Evolutionary conservation across 495 filamentous ascomycete genomes (phyloP), one percentile per base, ranked within the genome.

Genomic region (Talaromyces borbonicus): DNA sequence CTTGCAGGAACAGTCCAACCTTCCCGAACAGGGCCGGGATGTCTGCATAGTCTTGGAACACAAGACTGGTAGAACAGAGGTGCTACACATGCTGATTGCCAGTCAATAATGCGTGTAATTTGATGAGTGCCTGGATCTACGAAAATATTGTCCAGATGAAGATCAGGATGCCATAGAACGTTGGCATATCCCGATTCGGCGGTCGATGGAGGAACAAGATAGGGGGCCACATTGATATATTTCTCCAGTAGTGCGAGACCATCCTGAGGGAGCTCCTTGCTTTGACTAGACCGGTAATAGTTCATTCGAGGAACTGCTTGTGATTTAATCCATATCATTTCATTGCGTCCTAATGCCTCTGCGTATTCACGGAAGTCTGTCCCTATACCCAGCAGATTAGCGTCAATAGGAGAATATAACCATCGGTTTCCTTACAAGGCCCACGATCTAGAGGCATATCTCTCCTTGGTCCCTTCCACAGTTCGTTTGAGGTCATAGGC

Each of bases 121-220:
- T 49, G 19, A 8, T 44, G 27, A 4, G 56, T 58, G 11, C 48
- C 41, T 16, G 52, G 58, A 51, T 62, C 54, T 1, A 69, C 56
- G 33, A 64, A 68, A 7, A 72, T 51, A 45, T 72, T 72, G 4
- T 61, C 57, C 22, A 63, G 55, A 40, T 69, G 61, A 18, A 72
- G 57, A 39, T 72, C 68, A 24, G 53, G 50, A 45, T 70, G 62
- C 60, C 59, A 69, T 1, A n/a, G n/a, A 68, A 49, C 4, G 35
- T 52, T 16, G 50, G 51, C 36, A 25, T 14, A 16, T 9, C 44
- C 51, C 8, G 43, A 30, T 50, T 41, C 29, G 23, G 56, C 47
- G 23, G 14, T 49, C 37, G 59, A 44, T 8, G 40, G 42, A 24
- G 49, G 49, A 15, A 47, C n/a, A 20, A 55, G 41, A 45, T 52